These are phyloP conservation scores for Arabidopsis arenosa DNA, from an alignment of 345 rosid genomes.

Conservation along the genomic window DNA sequence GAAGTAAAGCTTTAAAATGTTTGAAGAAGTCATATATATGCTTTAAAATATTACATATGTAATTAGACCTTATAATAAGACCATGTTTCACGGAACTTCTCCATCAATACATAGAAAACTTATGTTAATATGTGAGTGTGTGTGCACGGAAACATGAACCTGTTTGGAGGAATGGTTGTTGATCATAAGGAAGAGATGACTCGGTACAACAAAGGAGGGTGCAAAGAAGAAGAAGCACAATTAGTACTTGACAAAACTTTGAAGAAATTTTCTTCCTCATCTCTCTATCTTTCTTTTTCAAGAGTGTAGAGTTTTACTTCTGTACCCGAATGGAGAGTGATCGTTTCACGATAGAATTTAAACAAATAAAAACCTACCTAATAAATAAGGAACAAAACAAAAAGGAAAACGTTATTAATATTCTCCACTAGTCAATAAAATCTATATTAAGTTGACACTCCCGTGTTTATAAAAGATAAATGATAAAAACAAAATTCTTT, in stretches of 20 bases:
- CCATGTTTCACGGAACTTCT: background rate
- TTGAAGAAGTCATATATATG: background rate
- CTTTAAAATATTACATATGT: background rate
- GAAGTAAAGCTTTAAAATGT: background rate
- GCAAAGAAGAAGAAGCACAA: slow-evolving; percentile 13
- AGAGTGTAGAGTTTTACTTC: background rate
- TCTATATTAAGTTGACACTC: background rate
- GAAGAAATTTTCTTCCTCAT: background rate
- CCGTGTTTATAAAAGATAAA: too few species aligned
- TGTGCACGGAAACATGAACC: background rate
- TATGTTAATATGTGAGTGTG: background rate
- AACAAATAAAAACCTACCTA: background rate
- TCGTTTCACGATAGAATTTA: background rate
- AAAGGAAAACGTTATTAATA: background rate
- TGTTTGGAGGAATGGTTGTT: background rate
- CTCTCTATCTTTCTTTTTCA: background rate
- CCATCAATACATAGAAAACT: background rate
- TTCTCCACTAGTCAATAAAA: background rate
- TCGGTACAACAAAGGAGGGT: background rate
- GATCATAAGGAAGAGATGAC: background rate
- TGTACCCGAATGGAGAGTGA: background rate
- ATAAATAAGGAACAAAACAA: background rate
- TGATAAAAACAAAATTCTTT: too few species aligned
- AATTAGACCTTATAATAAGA: background rate
- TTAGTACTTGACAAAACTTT: slow-evolving; percentile 6